Percentiles rank a stretch among this genome's conserved stretches.
Conservation (phyloP, 768 basidiomycete species). For the Xerocomellus chrysenteron region DNA sequence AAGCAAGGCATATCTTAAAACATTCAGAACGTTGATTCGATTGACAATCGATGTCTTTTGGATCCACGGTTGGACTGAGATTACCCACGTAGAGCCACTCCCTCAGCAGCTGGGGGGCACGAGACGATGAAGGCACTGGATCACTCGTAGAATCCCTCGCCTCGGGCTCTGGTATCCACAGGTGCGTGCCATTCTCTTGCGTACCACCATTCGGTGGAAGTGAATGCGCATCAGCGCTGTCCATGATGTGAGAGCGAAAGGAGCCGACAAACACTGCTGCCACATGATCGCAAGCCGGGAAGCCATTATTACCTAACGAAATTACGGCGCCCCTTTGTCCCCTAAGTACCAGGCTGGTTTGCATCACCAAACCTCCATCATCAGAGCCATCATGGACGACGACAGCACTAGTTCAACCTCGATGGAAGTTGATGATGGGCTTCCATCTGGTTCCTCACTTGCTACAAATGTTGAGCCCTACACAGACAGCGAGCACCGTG, state of each 20-base stretch:
- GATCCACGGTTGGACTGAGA: slow-evolving; percentile 77
- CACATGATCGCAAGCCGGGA: not conserved
- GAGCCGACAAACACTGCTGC: not conserved
- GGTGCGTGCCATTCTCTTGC: slow-evolving; percentile 18
- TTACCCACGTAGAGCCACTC: slow-evolving; percentile 92
- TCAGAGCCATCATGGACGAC: too few species aligned
- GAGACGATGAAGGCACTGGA: slow-evolving; percentile 25
- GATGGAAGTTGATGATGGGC: too few species aligned
- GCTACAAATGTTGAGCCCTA: too few species aligned
- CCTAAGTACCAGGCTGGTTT: too few species aligned
- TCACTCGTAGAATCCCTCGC: slow-evolving; percentile 14
- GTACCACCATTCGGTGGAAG: not conserved
- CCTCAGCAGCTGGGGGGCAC: slow-evolving; percentile 40
- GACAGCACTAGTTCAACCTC: too few species aligned
- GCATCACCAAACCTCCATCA: too few species aligned
- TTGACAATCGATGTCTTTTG: not conserved
- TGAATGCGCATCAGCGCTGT: not conserved
- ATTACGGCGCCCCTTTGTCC: too few species aligned
- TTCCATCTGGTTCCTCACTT: too few species aligned
- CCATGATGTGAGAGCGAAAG: slow-evolving; percentile 13
- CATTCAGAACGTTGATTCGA: slow-evolving; percentile 9
- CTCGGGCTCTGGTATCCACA: slow-evolving; percentile 35
- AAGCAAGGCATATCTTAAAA: slow-evolving; percentile 75
- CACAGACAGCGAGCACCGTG: too few species aligned
- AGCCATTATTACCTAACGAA: too few species aligned